Evolutionary conservation across 805 yeast species (phyloP).

Genomic region (Torulaspora delbrueckii): DNA sequence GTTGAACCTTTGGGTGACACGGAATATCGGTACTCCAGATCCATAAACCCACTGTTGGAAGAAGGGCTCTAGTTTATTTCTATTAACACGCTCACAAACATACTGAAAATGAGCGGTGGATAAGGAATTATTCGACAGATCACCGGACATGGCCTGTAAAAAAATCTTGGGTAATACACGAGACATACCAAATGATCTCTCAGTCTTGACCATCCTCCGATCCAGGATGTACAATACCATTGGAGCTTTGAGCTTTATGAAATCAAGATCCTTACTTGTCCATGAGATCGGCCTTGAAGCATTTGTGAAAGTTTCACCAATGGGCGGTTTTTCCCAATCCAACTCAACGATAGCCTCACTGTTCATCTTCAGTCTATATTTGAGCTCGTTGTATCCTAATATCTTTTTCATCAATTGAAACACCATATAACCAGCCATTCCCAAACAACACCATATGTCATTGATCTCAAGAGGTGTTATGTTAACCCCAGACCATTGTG

Average conservation of each 20-base stretch:
- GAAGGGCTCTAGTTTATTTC: slow-evolving; percentile 72
- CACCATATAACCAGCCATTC: slow-evolving; percentile 81
- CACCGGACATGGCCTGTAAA: slow-evolving; percentile 94
- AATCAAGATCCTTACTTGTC: slow-evolving; percentile 49
- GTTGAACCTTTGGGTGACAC: slow-evolving; percentile 87
- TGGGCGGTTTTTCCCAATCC: slow-evolving; percentile 75
- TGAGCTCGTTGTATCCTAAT: slow-evolving; percentile 80
- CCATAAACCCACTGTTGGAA: slow-evolving; percentile 93
- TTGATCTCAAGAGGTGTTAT: slow-evolving; percentile 74
- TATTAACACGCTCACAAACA: slow-evolving; percentile 92
- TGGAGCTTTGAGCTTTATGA: slow-evolving; percentile 77
- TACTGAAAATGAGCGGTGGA: slow-evolving; percentile 83
- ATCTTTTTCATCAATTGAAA: slow-evolving; percentile 59
- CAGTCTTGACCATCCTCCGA: slow-evolving; percentile 92
- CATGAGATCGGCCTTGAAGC: slow-evolving; percentile 32
- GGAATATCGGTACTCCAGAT: slow-evolving; percentile 81
- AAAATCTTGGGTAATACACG: slow-evolving; percentile 89
- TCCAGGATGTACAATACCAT: slow-evolving; percentile 79
- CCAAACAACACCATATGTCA: slow-evolving; percentile 87
- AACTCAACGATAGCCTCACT: slow-evolving; percentile 64
- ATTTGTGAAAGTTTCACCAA: slow-evolving; percentile 56
- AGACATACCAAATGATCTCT: slow-evolving; percentile 84
- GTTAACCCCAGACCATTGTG: slow-evolving; percentile 92
- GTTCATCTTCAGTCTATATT: slow-evolving; percentile 59
- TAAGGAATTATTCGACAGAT: slow-evolving; percentile 67